These are phyloP conservation scores for Monilinia fructicola DNA, from an alignment of 2,329 filamentous ascomycete species.

Conservation along the genomic window DNA sequence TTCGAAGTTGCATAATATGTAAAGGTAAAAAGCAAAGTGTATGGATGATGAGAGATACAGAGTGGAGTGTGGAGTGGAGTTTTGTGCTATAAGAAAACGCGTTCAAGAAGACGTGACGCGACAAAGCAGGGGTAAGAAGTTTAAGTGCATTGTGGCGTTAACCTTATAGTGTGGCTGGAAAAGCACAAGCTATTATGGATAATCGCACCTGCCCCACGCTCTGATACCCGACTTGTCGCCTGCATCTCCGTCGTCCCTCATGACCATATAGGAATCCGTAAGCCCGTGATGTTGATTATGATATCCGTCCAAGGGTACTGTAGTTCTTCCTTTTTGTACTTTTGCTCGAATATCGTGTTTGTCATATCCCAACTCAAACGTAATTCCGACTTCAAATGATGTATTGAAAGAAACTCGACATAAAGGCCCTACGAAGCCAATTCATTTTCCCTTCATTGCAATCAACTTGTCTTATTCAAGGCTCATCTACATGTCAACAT, in stretches of 20 bases:
- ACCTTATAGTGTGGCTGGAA: slow-evolving; percentile 24
- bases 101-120: slow-evolving; percentile 16
- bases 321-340: background rate
- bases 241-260: slow-evolving; percentile 3
- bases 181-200: background rate
- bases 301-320: too few species aligned
- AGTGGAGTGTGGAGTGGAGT: background rate
- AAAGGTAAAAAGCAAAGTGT: background rate
- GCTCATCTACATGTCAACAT: background rate
- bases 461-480: background rate
- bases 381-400: background rate
- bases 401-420: background rate
- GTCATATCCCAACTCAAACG: background rate
- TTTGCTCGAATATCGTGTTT: background rate
- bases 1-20: slow-evolving; percentile 17
- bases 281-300: background rate
- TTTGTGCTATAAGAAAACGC: slow-evolving; percentile 16
- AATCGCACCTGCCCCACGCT: background rate
- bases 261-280: slow-evolving; percentile 16
- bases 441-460: slow-evolving; percentile 1
- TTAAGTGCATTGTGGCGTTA: slow-evolving; percentile 8
- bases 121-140: slow-evolving; percentile 14
- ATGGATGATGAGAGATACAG: too few species aligned
- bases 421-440: slow-evolving; percentile 3
- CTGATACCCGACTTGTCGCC: slow-evolving; percentile 1